A percentile compares a stretch with the other conserved stretches of the same genome.
Evolutionary conservation across 352 stramenopile genomes (phyloP).

Genomic region (Aphanomyces astaci): DNA sequence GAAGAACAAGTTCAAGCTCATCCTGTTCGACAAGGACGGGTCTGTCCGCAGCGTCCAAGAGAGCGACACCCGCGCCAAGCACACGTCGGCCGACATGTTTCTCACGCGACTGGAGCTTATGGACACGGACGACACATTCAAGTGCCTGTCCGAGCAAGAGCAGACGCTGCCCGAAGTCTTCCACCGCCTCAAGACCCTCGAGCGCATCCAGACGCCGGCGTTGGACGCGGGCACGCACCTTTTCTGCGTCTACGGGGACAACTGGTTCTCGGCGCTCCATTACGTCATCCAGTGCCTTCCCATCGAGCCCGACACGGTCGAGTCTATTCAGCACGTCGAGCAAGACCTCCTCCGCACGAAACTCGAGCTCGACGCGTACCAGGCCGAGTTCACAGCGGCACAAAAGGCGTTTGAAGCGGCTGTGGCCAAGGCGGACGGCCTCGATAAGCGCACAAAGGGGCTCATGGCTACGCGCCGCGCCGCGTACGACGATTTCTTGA

Average conservation of each 20-base stretch:
- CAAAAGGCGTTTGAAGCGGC: constrained; percentile 79
- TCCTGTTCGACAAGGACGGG: constrained; percentile 73
- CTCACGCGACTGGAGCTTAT: constrained; percentile 81
- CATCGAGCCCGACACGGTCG: constrained; percentile 29
- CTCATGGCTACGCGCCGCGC: constrained; percentile 53
- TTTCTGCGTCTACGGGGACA: constrained; percentile 84
- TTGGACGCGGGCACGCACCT: constrained; percentile 76
- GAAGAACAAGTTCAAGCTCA: constrained; percentile 86
- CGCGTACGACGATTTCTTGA: constrained; percentile 48
- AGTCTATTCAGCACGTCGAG: constrained; percentile 59
- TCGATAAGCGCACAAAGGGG: constrained; percentile 66
- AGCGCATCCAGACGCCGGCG: constrained; percentile 68
- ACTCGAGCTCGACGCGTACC: constrained; percentile 57
- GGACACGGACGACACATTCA: constrained; percentile 78
- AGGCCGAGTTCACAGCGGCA: constrained; percentile 71
- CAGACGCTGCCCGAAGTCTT: constrained; percentile 77
- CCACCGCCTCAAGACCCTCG: constrained; percentile 72
- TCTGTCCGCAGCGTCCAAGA: constrained; percentile 80
- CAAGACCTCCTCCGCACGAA: constrained; percentile 69
- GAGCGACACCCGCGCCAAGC: constrained; percentile 62
- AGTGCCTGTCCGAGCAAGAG: constrained; percentile 37
- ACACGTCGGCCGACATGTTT: constrained; percentile 84
- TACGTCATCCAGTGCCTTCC: constrained; percentile 76
- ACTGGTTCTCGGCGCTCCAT: constrained; percentile 81
- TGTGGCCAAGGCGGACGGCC: constrained; percentile 49